phyloP scores from a whole-genome alignment of 1,139 yeast species.

The Yamadazyma dendronema region DNA sequence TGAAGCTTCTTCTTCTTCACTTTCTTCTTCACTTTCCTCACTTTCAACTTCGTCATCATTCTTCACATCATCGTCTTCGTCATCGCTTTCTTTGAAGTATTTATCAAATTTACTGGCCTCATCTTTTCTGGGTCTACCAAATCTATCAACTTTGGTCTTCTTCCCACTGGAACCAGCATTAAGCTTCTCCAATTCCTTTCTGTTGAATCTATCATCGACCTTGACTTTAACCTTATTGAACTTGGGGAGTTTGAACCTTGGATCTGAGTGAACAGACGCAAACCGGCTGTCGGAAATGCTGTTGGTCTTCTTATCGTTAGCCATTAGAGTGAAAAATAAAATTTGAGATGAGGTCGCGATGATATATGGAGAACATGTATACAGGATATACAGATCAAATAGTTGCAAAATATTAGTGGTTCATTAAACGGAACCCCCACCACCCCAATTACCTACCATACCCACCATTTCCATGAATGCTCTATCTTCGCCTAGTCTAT shows the following conservation, averaged over 20 bases:
- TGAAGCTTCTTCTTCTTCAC: neutral
- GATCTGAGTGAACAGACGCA: constrained; percentile 78
- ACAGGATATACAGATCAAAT: too few species aligned
- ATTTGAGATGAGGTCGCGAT: constrained; percentile 9
- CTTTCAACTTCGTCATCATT: constrained; percentile 16
- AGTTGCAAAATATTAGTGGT: too few species aligned
- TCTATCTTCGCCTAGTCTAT: constrained; percentile 72
- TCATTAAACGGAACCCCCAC: constrained; percentile 47
- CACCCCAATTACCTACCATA: constrained; percentile 65
- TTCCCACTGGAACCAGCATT: constrained; percentile 43
- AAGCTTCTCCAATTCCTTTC: constrained; percentile 63
- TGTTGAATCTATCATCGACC: constrained; percentile 83
- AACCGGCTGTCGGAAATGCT: constrained; percentile 74
- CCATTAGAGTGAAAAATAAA: constrained; percentile 17
- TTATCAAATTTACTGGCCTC: constrained; percentile 53
- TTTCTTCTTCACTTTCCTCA: constrained; percentile 15
- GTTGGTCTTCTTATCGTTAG: constrained; percentile 19
- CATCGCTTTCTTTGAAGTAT: constrained; percentile 47
- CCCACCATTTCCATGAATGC: constrained; percentile 93
- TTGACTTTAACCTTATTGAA: constrained; percentile 70
- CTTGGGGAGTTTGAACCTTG: constrained; percentile 78
- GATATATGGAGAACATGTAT: neutral
- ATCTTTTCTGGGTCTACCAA: constrained; percentile 69
- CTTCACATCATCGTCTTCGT: constrained; percentile 16
- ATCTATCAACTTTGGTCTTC: constrained; percentile 72